These are phyloP conservation scores for Pythium monospermum DNA, from an alignment of 352 stramenopile genomes.

Conservation along the genomic window DNA sequence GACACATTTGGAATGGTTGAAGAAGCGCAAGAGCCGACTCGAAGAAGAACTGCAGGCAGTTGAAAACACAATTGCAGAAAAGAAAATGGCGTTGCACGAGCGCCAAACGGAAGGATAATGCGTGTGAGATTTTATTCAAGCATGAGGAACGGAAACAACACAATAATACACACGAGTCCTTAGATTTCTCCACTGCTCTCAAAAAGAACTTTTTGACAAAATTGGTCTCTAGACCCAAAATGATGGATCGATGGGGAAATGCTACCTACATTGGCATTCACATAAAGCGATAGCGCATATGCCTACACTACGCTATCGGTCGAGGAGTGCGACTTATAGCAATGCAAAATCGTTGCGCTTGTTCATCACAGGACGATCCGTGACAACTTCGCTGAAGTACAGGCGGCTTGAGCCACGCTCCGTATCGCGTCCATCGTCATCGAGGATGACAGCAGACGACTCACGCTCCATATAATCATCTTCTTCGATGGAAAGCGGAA, in stretches of 20 bases:
- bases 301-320: too few species aligned
- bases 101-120: constrained; percentile 2
- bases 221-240: not conserved
- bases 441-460: constrained; percentile 47
- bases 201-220: too few species aligned
- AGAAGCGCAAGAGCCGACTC: constrained; percentile 38
- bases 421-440: constrained; percentile 18
- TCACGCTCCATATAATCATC: constrained; percentile 22
- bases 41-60: constrained; percentile 40
- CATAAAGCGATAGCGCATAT: too few species aligned
- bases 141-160: too few species aligned
- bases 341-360: constrained; percentile 45
- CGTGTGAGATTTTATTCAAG: constrained; percentile 1
- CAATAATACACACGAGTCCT: too few species aligned
- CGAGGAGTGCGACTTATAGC: too few species aligned
- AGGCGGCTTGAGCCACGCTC: constrained; percentile 48
- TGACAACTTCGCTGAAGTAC: constrained; percentile 66
- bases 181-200: too few species aligned
- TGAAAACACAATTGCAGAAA: constrained; percentile 48
- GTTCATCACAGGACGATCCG: constrained; percentile 31
- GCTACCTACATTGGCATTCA: too few species aligned
- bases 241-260: not conserved
- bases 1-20: constrained; percentile 51
- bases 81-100: constrained; percentile 50
- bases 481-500: constrained; percentile 7